Evolutionary conservation across 164 flowering plant species (phyloP).

Genomic region (Piper betle): DNA sequence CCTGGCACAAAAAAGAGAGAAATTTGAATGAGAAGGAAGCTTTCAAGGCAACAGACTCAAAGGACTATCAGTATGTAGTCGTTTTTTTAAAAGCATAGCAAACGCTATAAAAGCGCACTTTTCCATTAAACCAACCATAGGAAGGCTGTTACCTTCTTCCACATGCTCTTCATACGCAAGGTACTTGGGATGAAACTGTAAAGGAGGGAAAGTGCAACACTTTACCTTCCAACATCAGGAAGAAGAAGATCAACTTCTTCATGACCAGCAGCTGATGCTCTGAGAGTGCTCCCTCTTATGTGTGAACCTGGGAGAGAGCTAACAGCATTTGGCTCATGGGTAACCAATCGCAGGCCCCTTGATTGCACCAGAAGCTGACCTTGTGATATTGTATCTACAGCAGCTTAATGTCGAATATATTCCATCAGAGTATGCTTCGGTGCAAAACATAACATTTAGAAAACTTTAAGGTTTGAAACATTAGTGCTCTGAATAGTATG

Average conservation of each 20-base stretch:
- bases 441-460: background rate
- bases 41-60: background rate
- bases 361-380: constrained; percentile 39
- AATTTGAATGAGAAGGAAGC: background rate
- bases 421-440: background rate
- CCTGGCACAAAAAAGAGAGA: constrained; percentile 30
- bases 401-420: background rate
- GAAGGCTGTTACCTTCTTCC: too few relatives aligned
- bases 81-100: background rate
- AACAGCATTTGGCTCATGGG: constrained; percentile 70
- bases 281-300: constrained; percentile 63
- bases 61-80: background rate
- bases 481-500: background rate
- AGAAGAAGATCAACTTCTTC: constrained; percentile 81
- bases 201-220: background rate
- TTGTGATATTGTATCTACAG: constrained; percentile 19
- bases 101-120: too few relatives aligned
- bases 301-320: constrained; percentile 69
- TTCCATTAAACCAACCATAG: too few relatives aligned
- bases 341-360: constrained; percentile 54
- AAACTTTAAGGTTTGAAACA: background rate
- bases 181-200: too few relatives aligned
- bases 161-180: too few relatives aligned
- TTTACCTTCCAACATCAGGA: constrained; percentile 83
- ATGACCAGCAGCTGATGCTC: constrained; percentile 57